A percentile compares a stretch with the other conserved stretches of the same genome.
phyloP scores from a whole-genome alignment of 352 stramenopile species.

The Thraustochytrium striatum region DNA sequence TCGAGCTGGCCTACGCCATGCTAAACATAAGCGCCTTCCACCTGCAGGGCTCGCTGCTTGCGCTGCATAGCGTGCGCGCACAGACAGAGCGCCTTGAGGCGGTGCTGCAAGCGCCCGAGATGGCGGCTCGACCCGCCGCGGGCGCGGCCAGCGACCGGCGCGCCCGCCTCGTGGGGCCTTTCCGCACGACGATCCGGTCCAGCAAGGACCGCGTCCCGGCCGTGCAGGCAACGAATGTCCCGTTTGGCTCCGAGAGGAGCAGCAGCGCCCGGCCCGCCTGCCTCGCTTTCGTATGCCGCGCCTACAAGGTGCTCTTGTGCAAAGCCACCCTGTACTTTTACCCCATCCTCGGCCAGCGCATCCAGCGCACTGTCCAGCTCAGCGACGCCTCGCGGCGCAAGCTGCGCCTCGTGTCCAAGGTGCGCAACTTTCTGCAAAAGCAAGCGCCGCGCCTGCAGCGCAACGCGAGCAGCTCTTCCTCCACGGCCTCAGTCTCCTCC shows the following conservation, averaged over 20 bases:
- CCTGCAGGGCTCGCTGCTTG: neutral
- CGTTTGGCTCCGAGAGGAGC: too few species aligned
- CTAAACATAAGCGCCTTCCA: neutral
- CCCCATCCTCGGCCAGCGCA: neutral
- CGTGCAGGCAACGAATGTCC: too few species aligned
- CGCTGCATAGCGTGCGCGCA: neutral
- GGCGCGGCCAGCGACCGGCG: too few species aligned
- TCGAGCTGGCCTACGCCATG: neutral
- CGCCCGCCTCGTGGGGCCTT: too few species aligned
- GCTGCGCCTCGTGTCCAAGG: neutral
- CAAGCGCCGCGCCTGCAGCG: neutral
- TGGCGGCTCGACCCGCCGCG: too few species aligned
- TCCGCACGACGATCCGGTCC: too few species aligned
- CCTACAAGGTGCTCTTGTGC: slow-evolving; percentile 4
- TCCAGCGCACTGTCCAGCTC: neutral
- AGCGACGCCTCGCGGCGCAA: neutral
- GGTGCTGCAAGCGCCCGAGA: too few species aligned
- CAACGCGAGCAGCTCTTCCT: too few species aligned
- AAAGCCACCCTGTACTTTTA: slow-evolving; percentile 27
- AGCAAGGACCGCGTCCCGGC: too few species aligned
- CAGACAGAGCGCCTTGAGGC: neutral
- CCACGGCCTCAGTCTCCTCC: too few species aligned
- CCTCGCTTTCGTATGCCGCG: too few species aligned
- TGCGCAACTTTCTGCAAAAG: neutral
- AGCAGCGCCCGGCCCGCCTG: too few species aligned